Evolutionary conservation across 306 rosid species (phyloP).

Genomic region (Calophaca sinica): DNA sequence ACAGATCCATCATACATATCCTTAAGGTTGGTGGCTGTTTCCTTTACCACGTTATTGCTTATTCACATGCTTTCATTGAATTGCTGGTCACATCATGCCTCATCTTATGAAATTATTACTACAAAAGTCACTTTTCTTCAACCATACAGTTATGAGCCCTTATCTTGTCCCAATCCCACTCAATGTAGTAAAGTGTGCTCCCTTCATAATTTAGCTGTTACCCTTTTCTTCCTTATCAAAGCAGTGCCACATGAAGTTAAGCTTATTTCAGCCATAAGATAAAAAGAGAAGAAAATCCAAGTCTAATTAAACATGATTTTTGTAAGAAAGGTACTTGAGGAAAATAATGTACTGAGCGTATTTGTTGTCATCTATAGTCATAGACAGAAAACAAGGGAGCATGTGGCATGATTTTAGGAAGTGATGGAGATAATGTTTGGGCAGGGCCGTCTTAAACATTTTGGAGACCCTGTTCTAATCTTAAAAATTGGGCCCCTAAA

Average conservation of each 20-base stretch:
- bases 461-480: too few relatives aligned
- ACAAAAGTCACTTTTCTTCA: slow-evolving; percentile 41
- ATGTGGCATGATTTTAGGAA: slow-evolving; percentile 30
- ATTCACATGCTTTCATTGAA: slow-evolving; percentile 28
- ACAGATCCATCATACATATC: slow-evolving; percentile 16
- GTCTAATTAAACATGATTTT: too few relatives aligned
- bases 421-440: slow-evolving; percentile 4
- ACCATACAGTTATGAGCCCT: slow-evolving; percentile 36
- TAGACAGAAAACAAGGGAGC: background rate
- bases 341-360: too few relatives aligned
- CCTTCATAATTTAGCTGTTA: slow-evolving; percentile 37
- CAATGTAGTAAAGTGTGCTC: slow-evolving; percentile 4
- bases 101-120: slow-evolving; percentile 46
- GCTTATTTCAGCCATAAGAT: slow-evolving; percentile 39
- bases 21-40: slow-evolving; percentile 21
- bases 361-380: too few relatives aligned
- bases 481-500: too few relatives aligned
- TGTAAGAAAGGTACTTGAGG: too few relatives aligned
- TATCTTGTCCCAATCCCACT: slow-evolving; percentile 33
- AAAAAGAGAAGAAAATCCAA: background rate
- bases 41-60: slow-evolving; percentile 28
- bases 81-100: slow-evolving; percentile 39
- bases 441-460: too few relatives aligned
- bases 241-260: slow-evolving; percentile 17
- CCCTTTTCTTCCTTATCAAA: slow-evolving; percentile 31